phyloP scores from a whole-genome alignment of 257 asterid genomes.

The Nemophila menziesii region DNA sequence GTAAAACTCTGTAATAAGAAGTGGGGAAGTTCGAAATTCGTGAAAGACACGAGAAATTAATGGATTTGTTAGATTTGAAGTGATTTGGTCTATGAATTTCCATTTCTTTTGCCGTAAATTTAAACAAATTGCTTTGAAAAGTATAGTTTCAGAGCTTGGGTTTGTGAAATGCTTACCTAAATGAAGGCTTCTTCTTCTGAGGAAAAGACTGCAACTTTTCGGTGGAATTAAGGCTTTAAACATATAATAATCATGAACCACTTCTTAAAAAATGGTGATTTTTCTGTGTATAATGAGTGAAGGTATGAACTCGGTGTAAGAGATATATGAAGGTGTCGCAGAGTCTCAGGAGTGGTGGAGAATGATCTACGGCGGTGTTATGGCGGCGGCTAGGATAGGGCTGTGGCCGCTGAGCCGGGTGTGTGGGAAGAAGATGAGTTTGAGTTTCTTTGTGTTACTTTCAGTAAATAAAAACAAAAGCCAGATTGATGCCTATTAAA shows the following conservation, averaged over 20 bases:
- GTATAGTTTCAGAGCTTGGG: constrained; percentile 51
- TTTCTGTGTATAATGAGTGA: too few relatives aligned
- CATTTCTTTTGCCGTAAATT: constrained; percentile 64
- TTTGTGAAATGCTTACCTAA: constrained; percentile 28
- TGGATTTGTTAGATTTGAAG: constrained; percentile 27
- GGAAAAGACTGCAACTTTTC: constrained; percentile 27
- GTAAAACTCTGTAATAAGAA: constrained; percentile 38
- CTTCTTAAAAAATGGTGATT: constrained; percentile 7
- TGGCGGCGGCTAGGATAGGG: too few relatives aligned
- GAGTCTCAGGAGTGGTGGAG: too few relatives aligned
- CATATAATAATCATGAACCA: constrained; percentile 34
- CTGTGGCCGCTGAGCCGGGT: too few relatives aligned
- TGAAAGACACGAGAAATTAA: constrained; percentile 38
- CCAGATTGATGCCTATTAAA: too few relatives aligned
- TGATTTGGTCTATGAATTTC: constrained; percentile 41
- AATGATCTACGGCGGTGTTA: too few relatives aligned
- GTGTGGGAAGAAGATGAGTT: too few relatives aligned
- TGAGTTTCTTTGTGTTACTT: too few relatives aligned
- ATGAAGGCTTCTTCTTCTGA: constrained; percentile 48
- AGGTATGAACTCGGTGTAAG: too few relatives aligned
- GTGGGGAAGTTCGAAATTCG: constrained; percentile 47
- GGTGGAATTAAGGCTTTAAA: constrained; percentile 32
- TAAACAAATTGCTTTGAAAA: constrained; percentile 51
- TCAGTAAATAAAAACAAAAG: too few relatives aligned
- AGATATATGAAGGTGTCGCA: too few relatives aligned